Conservation (phyloP, 139 green algal species). For the Deuterostichococcus epilithicus region DNA sequence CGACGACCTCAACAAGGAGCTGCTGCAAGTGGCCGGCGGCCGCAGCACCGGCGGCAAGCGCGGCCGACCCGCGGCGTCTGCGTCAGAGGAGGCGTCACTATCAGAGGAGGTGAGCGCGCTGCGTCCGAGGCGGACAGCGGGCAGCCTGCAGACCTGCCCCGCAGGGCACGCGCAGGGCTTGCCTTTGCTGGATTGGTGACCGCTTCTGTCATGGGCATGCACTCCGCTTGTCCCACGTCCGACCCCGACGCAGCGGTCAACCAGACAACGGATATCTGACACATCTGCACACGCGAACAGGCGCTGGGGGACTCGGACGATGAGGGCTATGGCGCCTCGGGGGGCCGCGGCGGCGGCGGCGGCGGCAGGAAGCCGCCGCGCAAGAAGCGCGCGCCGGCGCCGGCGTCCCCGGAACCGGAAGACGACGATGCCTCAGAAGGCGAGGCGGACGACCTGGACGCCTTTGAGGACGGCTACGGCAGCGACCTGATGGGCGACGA, state of each 20-base stretch:
- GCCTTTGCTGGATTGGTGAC: no score
- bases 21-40: conserved; percentile 11
- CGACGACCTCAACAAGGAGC: neutral
- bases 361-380: no score
- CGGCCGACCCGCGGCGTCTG: neutral
- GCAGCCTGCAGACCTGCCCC: no score
- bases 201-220: neutral
- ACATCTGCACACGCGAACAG: neutral
- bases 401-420: neutral
- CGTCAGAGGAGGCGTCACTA: neutral
- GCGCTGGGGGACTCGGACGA: neutral
- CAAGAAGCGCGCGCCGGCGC: neutral
- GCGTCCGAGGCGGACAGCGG: neutral
- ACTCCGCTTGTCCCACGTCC: no score
- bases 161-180: no score
- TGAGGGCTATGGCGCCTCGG: no score
- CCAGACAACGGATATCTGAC: neutral
- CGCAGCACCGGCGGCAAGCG: neutral
- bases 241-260: neutral
- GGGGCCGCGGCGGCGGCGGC: no score
- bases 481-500: conserved; percentile 23
- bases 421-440: neutral
- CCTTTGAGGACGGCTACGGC: conserved; percentile 10
- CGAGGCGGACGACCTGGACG: neutral
- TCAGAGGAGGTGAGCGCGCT: neutral